These are phyloP conservation scores for Gracilariopsis chorda DNA, from an alignment of 23 red algal genomes.

Conservation along the genomic window DNA sequence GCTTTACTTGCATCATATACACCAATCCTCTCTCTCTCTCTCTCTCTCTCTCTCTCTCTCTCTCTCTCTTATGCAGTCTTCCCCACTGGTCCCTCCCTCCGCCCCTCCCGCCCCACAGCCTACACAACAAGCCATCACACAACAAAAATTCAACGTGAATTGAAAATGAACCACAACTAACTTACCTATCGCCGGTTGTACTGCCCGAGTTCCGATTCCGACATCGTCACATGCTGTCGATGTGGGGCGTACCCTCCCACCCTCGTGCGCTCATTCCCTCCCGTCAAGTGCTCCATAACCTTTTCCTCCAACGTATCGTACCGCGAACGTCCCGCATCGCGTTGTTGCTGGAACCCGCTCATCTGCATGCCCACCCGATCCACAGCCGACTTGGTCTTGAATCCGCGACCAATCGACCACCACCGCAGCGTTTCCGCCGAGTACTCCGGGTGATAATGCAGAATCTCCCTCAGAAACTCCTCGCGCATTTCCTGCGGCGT, in stretches of 20 bases:
- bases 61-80: too few species aligned
- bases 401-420: constrained; percentile 11
- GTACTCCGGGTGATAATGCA: constrained; percentile 86
- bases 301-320: constrained; percentile 29
- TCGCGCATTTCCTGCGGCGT: constrained; percentile 62
- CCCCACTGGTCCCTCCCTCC: not conserved
- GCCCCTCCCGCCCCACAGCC: not conserved
- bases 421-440: constrained; percentile 18
- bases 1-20: too few species aligned
- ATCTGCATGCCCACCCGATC: constrained; percentile 41
- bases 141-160: too few species aligned
- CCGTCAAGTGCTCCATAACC: constrained; percentile 40
- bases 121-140: too few species aligned
- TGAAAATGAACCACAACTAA: too few species aligned
- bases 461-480: constrained; percentile 86
- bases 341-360: not conserved
- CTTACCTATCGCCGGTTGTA: constrained; percentile 9
- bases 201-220: constrained; percentile 60
- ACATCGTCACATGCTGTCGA: constrained; percentile 56
- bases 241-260: constrained; percentile 8
- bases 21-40: too few species aligned
- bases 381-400: constrained; percentile 25
- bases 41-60: too few species aligned
- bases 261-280: not conserved
- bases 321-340: not conserved